phyloP scores from a whole-genome alignment of 805 yeast genomes.

The Kuraishia floccosa region DNA sequence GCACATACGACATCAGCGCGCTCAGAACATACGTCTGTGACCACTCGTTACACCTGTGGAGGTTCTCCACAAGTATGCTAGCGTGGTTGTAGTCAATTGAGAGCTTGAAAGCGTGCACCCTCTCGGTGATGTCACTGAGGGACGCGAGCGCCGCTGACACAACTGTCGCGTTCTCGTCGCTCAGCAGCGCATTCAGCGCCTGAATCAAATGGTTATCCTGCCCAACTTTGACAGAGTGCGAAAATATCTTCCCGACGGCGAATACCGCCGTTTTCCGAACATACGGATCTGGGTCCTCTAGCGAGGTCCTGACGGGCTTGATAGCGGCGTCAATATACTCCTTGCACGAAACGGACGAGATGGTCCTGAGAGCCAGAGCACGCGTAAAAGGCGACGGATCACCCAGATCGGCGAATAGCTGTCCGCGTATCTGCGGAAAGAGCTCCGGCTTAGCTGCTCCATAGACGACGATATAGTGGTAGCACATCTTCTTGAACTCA shows the following conservation, averaged over 20 bases:
- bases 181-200: conserved; percentile 37
- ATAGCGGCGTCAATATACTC: conserved; percentile 26
- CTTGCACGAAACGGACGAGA: conserved; percentile 45
- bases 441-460: conserved; percentile 46
- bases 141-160: conserved; percentile 67
- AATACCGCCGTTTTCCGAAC: conserved; percentile 63
- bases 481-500: conserved; percentile 63
- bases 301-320: not conserved
- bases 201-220: conserved; percentile 30
- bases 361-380: conserved; percentile 51
- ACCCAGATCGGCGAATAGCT: conserved; percentile 39
- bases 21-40: conserved; percentile 56
- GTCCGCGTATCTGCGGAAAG: conserved; percentile 43
- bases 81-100: conserved; percentile 41
- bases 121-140: conserved; percentile 52
- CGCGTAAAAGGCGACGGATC: conserved; percentile 34
- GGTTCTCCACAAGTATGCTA: conserved; percentile 23
- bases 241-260: conserved; percentile 58
- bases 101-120: conserved; percentile 34
- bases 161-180: conserved; percentile 47
- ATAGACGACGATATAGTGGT: conserved; percentile 52
- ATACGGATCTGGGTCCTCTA: conserved; percentile 35
- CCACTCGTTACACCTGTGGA: conserved; percentile 55
- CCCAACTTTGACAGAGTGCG: conserved; percentile 35
- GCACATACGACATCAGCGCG: conserved; percentile 58